These are phyloP conservation scores for Ceratobasidium sp. DNA, from an alignment of 1,284 basidiomycete genomes.

Conservation along the genomic window DNA sequence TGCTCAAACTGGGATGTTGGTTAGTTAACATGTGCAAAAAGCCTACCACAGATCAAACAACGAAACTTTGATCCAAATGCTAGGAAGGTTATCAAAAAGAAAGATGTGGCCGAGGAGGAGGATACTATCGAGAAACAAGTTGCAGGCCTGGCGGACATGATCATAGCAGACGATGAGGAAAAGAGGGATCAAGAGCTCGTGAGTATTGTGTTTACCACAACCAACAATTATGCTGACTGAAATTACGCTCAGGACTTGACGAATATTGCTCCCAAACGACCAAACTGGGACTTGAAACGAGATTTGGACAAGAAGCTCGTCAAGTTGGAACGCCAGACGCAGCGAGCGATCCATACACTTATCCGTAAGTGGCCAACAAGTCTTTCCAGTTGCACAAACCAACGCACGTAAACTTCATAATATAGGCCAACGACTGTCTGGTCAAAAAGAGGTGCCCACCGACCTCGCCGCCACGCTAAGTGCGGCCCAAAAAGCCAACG, in stretches of 20 bases:
- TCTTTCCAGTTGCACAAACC: slow-evolving; percentile 17
- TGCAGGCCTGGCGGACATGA: slow-evolving; percentile 79
- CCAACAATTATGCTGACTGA: not conserved
- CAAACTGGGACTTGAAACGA: slow-evolving; percentile 97
- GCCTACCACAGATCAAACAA: slow-evolving; percentile 58
- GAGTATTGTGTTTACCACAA: slow-evolving; percentile 48
- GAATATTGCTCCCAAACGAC: slow-evolving; percentile 94
- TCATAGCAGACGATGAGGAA: slow-evolving; percentile 84
- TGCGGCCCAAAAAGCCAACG: slow-evolving; percentile 42
- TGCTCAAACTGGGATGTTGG: slow-evolving; percentile 30
- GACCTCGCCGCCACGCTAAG: slow-evolving; percentile 44
- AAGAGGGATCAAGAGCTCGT: slow-evolving; percentile 86
- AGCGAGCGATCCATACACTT: slow-evolving; percentile 88
- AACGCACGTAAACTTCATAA: not conserved
- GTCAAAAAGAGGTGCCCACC: slow-evolving; percentile 67
- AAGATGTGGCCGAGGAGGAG: slow-evolving; percentile 64
- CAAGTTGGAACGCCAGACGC: slow-evolving; percentile 87
- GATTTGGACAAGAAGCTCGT: slow-evolving; percentile 89
- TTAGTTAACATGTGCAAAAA: not conserved
- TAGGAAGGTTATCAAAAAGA: slow-evolving; percentile 72
- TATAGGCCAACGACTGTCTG: slow-evolving; percentile 73
- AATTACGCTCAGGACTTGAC: slow-evolving; percentile 74
- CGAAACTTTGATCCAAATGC: slow-evolving; percentile 87
- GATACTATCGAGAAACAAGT: slow-evolving; percentile 90
- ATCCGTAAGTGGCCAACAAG: slow-evolving; percentile 69